Evolutionary conservation across 2,329 filamentous ascomycete species (phyloP).

Genomic region (Keithomyces neogunnii): DNA sequence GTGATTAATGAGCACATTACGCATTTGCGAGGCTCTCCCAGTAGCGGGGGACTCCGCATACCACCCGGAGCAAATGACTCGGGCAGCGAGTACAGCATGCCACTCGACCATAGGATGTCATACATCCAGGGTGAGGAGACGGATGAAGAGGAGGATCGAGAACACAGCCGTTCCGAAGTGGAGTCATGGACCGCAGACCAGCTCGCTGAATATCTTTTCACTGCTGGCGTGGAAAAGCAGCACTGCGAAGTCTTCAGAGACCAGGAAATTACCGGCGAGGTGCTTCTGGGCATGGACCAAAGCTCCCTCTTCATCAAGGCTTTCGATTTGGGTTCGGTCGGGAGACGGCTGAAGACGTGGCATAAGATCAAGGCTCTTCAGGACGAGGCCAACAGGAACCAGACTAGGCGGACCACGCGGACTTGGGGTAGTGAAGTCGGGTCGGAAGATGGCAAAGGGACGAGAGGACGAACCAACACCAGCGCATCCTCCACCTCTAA

Average conservation of each 20-base stretch:
- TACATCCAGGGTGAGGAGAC: constrained; percentile 94
- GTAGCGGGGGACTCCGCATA: constrained; percentile 42
- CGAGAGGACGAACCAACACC: constrained; percentile 49
- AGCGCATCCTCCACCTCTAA: constrained; percentile 40
- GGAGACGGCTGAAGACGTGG: constrained; percentile 85
- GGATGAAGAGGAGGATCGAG: constrained; percentile 78
- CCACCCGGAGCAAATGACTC: constrained; percentile 63
- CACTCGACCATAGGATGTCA: constrained; percentile 67
- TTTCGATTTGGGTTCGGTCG: constrained; percentile 87
- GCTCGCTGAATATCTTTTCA: constrained; percentile 84
- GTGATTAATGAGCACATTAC: constrained; percentile 98
- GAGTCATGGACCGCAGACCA: constrained; percentile 70
- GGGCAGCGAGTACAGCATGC: constrained; percentile 81
- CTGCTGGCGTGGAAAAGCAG: constrained; percentile 72
- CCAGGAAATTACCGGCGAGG: constrained; percentile 92
- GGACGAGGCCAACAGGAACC: constrained; percentile 62
- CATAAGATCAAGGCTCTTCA: constrained; percentile 91
- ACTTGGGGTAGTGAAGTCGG: constrained; percentile 51
- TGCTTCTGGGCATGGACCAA: constrained; percentile 90
- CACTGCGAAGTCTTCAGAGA: constrained; percentile 94
- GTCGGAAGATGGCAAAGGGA: constrained; percentile 42
- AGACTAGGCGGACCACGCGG: constrained; percentile 43
- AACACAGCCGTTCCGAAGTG: constrained; percentile 66
- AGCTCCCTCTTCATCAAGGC: constrained; percentile 92
- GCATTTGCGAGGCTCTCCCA: constrained; percentile 56